Percentiles rank a stretch among this genome's conserved stretches.
phyloP scores from a whole-genome alignment of 495 filamentous ascomycete genomes.

The Lasiosphaeria miniovina region DNA sequence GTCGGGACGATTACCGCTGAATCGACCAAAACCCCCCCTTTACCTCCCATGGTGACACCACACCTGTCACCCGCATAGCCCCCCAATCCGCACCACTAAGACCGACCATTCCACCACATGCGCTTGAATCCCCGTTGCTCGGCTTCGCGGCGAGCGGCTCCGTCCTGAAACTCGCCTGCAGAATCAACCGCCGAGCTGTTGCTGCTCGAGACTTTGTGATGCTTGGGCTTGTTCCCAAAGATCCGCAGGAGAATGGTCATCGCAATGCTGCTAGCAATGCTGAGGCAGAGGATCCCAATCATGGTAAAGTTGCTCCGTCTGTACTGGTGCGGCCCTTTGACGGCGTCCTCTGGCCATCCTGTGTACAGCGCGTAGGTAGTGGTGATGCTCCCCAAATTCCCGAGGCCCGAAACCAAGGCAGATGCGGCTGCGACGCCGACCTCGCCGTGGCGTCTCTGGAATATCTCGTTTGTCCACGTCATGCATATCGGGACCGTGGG shows the following conservation, averaged over 20 bases:
- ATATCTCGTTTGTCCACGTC: conserved; percentile 90
- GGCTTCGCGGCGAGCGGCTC: conserved; percentile 65
- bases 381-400: conserved; percentile 79
- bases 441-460: conserved; percentile 84
- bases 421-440: conserved; percentile 88
- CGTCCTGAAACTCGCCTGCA: conserved; percentile 57
- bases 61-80: background rate
- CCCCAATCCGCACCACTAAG: conserved; percentile 1
- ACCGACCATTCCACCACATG: conserved; percentile 46
- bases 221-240: conserved; percentile 54
- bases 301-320: conserved; percentile 81
- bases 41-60: background rate
- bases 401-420: conserved; percentile 79
- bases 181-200: conserved; percentile 43
- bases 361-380: conserved; percentile 88
- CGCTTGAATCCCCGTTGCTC: conserved; percentile 65
- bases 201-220: conserved; percentile 33
- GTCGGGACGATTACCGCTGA: conserved; percentile 1
- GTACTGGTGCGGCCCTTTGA: conserved; percentile 65
- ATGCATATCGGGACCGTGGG: conserved; percentile 90
- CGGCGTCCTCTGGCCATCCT: conserved; percentile 74
- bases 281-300: conserved; percentile 78
- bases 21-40: background rate
- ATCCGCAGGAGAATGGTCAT: conserved; percentile 66
- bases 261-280: conserved; percentile 64